These are phyloP conservation scores for Thermochaetoides thermophila DNA, from an alignment of 495 filamentous ascomycete genomes.

Conservation along the genomic window DNA sequence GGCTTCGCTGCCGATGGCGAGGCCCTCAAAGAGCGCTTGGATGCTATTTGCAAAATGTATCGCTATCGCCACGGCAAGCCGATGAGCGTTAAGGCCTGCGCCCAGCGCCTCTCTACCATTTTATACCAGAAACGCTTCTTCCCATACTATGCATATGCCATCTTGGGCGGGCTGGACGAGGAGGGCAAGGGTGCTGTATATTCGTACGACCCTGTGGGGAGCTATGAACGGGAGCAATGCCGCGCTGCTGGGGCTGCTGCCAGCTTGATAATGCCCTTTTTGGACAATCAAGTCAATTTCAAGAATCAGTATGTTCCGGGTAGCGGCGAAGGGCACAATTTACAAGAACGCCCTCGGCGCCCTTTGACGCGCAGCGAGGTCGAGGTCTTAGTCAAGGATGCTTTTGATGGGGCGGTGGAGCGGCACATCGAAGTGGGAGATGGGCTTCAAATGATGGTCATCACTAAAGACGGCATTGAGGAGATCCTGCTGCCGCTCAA, in stretches of 20 bases:
- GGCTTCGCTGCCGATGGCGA: slow-evolving; percentile 90
- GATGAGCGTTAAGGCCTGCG: slow-evolving; percentile 86
- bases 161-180: slow-evolving; percentile 86
- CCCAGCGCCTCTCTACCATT: slow-evolving; percentile 82
- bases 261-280: slow-evolving; percentile 95
- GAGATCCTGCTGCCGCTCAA: slow-evolving; percentile 75
- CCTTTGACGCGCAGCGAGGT: slow-evolving; percentile 57
- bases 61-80: slow-evolving; percentile 84
- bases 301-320: slow-evolving; percentile 95
- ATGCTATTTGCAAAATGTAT: slow-evolving; percentile 92
- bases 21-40: slow-evolving; percentile 77
- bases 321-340: slow-evolving; percentile 69
- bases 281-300: slow-evolving; percentile 99
- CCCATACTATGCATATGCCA: slow-evolving; percentile 90
- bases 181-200: slow-evolving; percentile 89
- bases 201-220: slow-evolving; percentile 94
- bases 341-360: slow-evolving; percentile 50
- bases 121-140: slow-evolving; percentile 97
- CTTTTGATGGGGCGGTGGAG: slow-evolving; percentile 94
- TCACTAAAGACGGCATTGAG: slow-evolving; percentile 76
- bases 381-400: slow-evolving; percentile 82
- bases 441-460: slow-evolving; percentile 85
- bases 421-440: slow-evolving; percentile 98
- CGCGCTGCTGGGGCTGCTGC: slow-evolving; percentile 89
- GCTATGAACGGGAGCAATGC: slow-evolving; percentile 91